Evolutionary conservation across 1,139 yeast genomes (phyloP).

Genomic region (Geotrichum siamense): DNA sequence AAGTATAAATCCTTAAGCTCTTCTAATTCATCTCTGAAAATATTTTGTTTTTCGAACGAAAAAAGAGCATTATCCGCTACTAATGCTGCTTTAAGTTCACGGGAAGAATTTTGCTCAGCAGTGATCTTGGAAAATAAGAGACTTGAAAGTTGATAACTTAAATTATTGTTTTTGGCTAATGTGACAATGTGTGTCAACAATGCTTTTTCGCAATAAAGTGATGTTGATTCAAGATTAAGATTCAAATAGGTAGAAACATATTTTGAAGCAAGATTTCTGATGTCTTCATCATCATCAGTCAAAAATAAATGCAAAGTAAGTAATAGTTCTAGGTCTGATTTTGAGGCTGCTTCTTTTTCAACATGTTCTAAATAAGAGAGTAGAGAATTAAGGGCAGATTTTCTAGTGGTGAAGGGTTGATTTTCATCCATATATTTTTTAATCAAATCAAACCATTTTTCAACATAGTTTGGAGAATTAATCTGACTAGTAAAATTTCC

Average conservation of each 20-base stretch:
- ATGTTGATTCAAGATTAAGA: constrained; percentile 25
- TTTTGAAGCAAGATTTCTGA: constrained; percentile 25
- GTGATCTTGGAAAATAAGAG: constrained; percentile 9
- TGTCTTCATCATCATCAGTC: constrained; percentile 52
- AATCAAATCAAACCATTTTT: constrained; percentile 35
- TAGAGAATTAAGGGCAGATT: constrained; percentile 44
- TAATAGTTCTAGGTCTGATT: constrained; percentile 19
- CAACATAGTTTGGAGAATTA: background rate
- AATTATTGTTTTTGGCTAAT: background rate
- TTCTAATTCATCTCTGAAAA: constrained; percentile 38
- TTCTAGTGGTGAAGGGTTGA: constrained; percentile 42
- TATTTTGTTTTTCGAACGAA: constrained; percentile 46
- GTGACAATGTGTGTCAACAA: constrained; percentile 16
- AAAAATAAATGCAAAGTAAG: constrained; percentile 39
- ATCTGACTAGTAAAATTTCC: constrained; percentile 39
- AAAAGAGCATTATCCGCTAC: constrained; percentile 36
- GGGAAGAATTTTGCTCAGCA: constrained; percentile 5
- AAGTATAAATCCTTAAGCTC: constrained; percentile 6
- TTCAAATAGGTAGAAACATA: constrained; percentile 23
- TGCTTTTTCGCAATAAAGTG: constrained; percentile 32
- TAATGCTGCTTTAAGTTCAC: constrained; percentile 20
- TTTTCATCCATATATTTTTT: constrained; percentile 38
- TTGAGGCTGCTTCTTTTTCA: background rate
- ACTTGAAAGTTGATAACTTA: background rate
- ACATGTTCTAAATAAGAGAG: constrained; percentile 26